These are phyloP conservation scores for Backusella tarrabulga DNA, from an alignment of 192 early-diverging fungal species.

Conservation along the genomic window DNA sequence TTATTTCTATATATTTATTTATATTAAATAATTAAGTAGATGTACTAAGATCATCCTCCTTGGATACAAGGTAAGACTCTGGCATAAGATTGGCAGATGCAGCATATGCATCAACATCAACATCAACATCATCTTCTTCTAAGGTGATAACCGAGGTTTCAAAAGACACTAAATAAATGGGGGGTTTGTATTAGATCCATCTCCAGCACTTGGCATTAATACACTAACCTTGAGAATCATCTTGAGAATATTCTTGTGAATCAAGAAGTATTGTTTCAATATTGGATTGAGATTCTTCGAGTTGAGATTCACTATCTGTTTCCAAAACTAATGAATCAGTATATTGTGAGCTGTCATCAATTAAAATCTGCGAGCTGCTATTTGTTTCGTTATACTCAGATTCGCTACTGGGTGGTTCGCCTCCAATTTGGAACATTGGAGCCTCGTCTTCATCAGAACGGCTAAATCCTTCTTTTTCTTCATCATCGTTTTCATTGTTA, in stretches of 20 bases:
- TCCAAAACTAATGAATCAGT: background rate
- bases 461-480: background rate
- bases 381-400: background rate
- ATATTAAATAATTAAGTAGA: background rate
- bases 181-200: background rate
- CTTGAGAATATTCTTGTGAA: background rate
- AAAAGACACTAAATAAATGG: background rate
- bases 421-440: background rate
- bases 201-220: background rate
- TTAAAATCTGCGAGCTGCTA: background rate
- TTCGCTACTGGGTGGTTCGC: background rate
- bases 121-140: background rate
- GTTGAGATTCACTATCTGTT: background rate
- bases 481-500: background rate
- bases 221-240: background rate
- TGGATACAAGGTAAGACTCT: constrained; percentile 8
- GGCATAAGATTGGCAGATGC: background rate
- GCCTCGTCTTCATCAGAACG: background rate
- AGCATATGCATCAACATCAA: background rate
- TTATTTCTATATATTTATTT: constrained; percentile 1
- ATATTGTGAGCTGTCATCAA: background rate
- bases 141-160: background rate
- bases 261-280: background rate
- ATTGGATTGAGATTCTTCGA: background rate
- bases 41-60: background rate